Conservation (phyloP, 257 asterid genomes). For the Linderniella brevidens region DNA sequence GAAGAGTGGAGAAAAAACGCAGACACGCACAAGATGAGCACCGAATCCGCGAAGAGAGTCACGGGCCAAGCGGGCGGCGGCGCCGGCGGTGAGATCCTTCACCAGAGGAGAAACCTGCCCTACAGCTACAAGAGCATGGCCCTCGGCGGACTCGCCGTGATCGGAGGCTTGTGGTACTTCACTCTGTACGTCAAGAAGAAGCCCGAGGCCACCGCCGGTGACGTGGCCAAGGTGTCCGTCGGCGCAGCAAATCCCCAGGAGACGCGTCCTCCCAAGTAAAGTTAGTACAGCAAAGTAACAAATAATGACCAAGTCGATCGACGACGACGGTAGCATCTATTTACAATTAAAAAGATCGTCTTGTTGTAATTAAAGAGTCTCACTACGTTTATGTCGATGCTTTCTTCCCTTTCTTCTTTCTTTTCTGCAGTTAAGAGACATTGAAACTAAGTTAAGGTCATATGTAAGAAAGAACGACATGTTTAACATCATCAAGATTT, state of each 20-base stretch:
- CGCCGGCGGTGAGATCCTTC: constrained; percentile 42
- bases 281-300: not conserved
- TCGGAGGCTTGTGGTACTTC: constrained; percentile 43
- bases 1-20: constrained; percentile 23
- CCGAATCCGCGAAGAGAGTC: constrained; percentile 41
- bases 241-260: constrained; percentile 29
- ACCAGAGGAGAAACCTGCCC: constrained; percentile 37
- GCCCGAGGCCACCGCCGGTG: constrained; percentile 63
- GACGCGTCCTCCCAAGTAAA: constrained; percentile 21
- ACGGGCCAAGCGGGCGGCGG: constrained; percentile 51
- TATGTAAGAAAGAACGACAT: too few species aligned
- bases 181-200: constrained; percentile 50
- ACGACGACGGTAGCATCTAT: too few species aligned
- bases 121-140: constrained; percentile 30
- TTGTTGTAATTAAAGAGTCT: too few species aligned
- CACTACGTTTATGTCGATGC: too few species aligned
- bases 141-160: constrained; percentile 23
- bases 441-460: too few species aligned
- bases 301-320: too few species aligned
- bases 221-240: constrained; percentile 55
- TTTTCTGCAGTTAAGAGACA: too few species aligned
- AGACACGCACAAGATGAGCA: constrained; percentile 67
- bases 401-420: too few species aligned
- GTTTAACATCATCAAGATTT: too few species aligned
- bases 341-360: too few species aligned